These are phyloP conservation scores for Quercus tomentella DNA, from an alignment of 331 rosid genomes.

Conservation along the genomic window DNA sequence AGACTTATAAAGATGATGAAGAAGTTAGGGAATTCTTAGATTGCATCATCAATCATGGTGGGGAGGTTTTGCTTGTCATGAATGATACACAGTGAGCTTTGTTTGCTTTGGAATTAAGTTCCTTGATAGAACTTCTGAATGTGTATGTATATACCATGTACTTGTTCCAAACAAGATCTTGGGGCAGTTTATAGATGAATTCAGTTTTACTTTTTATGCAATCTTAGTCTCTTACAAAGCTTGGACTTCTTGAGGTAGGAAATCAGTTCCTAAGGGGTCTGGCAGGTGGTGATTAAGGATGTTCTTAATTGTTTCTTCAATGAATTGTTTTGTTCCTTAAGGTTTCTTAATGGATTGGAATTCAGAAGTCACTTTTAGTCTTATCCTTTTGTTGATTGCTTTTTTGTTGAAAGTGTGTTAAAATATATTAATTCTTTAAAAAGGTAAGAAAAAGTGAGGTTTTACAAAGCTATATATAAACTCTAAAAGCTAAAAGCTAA, in stretches of 20 bases:
- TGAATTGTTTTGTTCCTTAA: background rate
- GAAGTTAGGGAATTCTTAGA: slow-evolving; percentile 65
- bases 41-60: slow-evolving; percentile 46
- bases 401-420: no score
- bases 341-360: slow-evolving; percentile 12
- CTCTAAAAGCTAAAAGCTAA: no score
- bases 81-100: slow-evolving; percentile 34
- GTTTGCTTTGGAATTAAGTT: background rate
- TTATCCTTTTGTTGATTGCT: no score
- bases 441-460: no score
- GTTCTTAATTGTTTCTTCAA: background rate
- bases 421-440: no score
- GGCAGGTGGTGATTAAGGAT: background rate
- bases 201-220: background rate
- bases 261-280: background rate
- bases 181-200: slow-evolving; percentile 8
- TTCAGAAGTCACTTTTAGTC: background rate
- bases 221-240: background rate
- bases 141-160: background rate
- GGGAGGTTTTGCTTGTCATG: slow-evolving; percentile 81
- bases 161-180: slow-evolving; percentile 16
- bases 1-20: slow-evolving; percentile 42
- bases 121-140: background rate
- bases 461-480: no score
- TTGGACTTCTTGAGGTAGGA: slow-evolving; percentile 3